These are phyloP conservation scores for Dissoconium aciculare DNA, from an alignment of 2,329 filamentous ascomycete species.

Conservation along the genomic window DNA sequence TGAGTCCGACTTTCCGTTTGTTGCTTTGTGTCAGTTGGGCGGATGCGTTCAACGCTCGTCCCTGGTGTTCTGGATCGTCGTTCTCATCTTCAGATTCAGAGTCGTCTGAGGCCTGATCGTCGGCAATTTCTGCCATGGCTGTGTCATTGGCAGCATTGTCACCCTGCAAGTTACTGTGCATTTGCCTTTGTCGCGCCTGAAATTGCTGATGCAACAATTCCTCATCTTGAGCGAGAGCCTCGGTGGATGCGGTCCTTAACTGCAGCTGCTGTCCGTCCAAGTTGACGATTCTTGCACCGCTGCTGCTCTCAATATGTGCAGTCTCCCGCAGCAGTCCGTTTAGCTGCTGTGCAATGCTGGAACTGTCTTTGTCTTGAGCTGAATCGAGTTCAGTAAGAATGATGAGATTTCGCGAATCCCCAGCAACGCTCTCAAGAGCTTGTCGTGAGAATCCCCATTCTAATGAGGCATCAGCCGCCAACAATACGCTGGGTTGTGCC, in stretches of 20 bases:
- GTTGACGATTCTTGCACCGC: slow-evolving; percentile 37
- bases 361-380: slow-evolving; percentile 23
- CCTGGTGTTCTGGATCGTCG: slow-evolving; percentile 80
- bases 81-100: slow-evolving; percentile 79
- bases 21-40: slow-evolving; percentile 64
- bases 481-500: slow-evolving; percentile 53
- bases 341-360: slow-evolving; percentile 56
- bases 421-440: slow-evolving; percentile 57
- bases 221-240: slow-evolving; percentile 63
- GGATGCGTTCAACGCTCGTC: slow-evolving; percentile 78
- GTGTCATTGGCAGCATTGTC: slow-evolving; percentile 52
- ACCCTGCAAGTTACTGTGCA: slow-evolving; percentile 67
- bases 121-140: slow-evolving; percentile 45
- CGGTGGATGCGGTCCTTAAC: slow-evolving; percentile 30
- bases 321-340: slow-evolving; percentile 8
- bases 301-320: slow-evolving; percentile 8
- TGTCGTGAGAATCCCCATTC: slow-evolving; percentile 93
- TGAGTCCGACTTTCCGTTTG: slow-evolving; percentile 72
- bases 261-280: slow-evolving; percentile 40
- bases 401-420: slow-evolving; percentile 66
- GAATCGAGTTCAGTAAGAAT: slow-evolving; percentile 66
- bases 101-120: slow-evolving; percentile 74
- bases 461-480: slow-evolving; percentile 77
- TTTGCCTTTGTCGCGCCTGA: slow-evolving; percentile 71
- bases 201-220: slow-evolving; percentile 78